Percentiles rank a stretch among this genome's conserved stretches.
These are phyloP conservation scores for Elsinoe ampelina DNA, from an alignment of 2,329 filamentous ascomycete genomes.

Conservation along the genomic window DNA sequence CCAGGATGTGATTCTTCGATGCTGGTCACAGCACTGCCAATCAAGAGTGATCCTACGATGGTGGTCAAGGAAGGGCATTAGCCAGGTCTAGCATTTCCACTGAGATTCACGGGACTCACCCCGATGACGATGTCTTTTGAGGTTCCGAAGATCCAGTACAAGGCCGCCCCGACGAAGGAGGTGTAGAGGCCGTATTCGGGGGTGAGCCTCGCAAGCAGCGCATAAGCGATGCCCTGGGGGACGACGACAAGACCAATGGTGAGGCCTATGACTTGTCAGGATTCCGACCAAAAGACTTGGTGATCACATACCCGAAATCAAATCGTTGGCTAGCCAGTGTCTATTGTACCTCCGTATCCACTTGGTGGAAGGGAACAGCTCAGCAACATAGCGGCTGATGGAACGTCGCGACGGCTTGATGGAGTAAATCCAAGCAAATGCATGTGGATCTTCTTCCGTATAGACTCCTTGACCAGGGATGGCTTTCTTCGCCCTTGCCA, in stretches of 20 bases:
- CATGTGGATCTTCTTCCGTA: not conserved
- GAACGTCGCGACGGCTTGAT: not conserved
- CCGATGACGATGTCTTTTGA: slow-evolving; percentile 98
- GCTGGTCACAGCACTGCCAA: slow-evolving; percentile 55
- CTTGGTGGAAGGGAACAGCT: not conserved
- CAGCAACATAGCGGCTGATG: not conserved
- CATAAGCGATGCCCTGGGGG: slow-evolving; percentile 94
- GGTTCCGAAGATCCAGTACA: slow-evolving; percentile 97
- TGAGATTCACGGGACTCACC: not conserved
- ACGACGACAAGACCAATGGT: slow-evolving; percentile 74
- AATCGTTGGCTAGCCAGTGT: slow-evolving; percentile 14
- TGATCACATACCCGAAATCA: slow-evolving; percentile 32
- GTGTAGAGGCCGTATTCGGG: slow-evolving; percentile 84
- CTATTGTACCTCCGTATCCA: not conserved
- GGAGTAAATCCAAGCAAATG: not conserved
- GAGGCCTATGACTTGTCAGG: slow-evolving; percentile 27
- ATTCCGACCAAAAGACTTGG: too few relatives aligned
- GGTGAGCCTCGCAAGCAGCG: slow-evolving; percentile 67
- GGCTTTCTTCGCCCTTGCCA: not conserved
- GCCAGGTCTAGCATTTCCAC: not conserved
- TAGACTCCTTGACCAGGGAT: not conserved
- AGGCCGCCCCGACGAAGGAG: slow-evolving; percentile 86
- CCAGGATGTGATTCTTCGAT: slow-evolving; percentile 42
- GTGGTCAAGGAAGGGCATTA: slow-evolving; percentile 11
- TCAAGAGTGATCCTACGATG: slow-evolving; percentile 57